These are phyloP conservation scores for Solanum virginianum DNA, from an alignment of 257 asterid genomes.

Conservation along the genomic window DNA sequence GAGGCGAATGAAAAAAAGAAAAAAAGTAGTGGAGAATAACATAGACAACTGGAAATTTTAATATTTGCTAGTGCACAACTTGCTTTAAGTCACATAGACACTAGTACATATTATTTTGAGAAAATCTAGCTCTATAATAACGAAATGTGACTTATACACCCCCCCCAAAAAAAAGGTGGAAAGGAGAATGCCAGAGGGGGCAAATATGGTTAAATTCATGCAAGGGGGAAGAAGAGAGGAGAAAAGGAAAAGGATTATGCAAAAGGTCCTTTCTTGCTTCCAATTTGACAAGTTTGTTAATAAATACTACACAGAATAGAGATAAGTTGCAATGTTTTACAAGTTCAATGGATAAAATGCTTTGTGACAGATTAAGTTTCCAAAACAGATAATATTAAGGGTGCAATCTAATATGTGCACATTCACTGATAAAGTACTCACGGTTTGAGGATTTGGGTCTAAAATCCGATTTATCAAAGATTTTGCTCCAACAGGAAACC, in stretches of 20 bases:
- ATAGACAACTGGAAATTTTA: not conserved
- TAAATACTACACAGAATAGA: not conserved
- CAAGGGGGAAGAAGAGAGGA: not conserved
- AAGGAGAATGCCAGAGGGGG: not conserved
- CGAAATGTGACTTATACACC: not conserved
- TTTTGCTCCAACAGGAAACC: conserved; percentile 95
- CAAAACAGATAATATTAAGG: not conserved
- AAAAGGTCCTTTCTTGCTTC: not conserved
- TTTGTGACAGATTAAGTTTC: not conserved
- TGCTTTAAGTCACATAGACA: not conserved
- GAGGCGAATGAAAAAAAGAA: not conserved
- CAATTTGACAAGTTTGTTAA: not conserved
- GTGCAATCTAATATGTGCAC: not conserved
- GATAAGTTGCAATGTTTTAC: not conserved
- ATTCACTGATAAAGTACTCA: conserved; percentile 16
- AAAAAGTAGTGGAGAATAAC: not conserved
- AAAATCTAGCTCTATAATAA: not conserved
- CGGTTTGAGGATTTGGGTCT: conserved; percentile 83
- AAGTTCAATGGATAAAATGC: not conserved
- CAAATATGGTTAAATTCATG: not conserved
- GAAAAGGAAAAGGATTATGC: not conserved
- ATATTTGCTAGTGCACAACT: not conserved
- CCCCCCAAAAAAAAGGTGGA: not conserved
- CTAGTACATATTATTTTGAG: not conserved
- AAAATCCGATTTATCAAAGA: conserved; percentile 71